These are phyloP conservation scores for Chlamydomonas reinhardtii DNA, from an alignment of 163 green algal genomes.

Conservation along the genomic window DNA sequence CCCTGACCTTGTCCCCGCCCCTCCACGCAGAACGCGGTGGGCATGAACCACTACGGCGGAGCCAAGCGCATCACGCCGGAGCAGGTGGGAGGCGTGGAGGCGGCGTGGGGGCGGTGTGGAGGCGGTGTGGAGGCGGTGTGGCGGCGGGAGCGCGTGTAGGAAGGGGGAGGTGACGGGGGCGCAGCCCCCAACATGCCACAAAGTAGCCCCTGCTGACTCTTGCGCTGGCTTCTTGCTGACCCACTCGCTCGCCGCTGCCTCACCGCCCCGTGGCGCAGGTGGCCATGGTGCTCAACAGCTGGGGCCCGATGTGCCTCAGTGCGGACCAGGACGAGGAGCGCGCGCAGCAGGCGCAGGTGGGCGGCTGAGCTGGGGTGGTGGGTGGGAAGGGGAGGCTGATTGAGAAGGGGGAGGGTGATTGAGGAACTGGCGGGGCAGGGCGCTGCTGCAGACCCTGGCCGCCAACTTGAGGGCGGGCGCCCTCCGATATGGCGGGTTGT, in stretches of 20 bases:
- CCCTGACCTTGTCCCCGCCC: too few relatives aligned
- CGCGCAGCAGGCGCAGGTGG: slow-evolving; percentile 35
- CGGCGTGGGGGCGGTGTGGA: not conserved
- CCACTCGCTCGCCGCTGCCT: too few relatives aligned
- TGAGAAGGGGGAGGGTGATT: too few relatives aligned
- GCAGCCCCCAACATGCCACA: too few relatives aligned
- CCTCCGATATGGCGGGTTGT: too few relatives aligned
- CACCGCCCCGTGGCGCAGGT: slow-evolving; percentile 29
- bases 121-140: not conserved
- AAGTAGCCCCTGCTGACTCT: too few relatives aligned
- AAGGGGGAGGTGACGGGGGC: too few relatives aligned
- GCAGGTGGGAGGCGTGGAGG: slow-evolving; percentile 34
- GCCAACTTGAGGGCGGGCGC: too few relatives aligned
- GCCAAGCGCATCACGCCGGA: slow-evolving; percentile 77
- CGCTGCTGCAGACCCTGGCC: too few relatives aligned
- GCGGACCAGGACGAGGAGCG: slow-evolving; percentile 43
- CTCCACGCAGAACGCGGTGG: slow-evolving; percentile 77
- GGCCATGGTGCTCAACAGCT: slow-evolving; percentile 64
- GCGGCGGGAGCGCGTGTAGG: too few relatives aligned
- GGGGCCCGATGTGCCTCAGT: slow-evolving; percentile 52
- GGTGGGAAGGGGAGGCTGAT: not conserved
- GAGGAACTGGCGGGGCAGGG: too few relatives aligned
- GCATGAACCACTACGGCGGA: slow-evolving; percentile 82
- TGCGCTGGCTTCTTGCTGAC: too few relatives aligned
- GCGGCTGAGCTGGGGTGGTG: not conserved